Percentiles rank a stretch among this genome's conserved stretches.
Evolutionary conservation across 1,284 basidiomycete species (phyloP).

Genomic region (Thecaphora thlaspeos): DNA sequence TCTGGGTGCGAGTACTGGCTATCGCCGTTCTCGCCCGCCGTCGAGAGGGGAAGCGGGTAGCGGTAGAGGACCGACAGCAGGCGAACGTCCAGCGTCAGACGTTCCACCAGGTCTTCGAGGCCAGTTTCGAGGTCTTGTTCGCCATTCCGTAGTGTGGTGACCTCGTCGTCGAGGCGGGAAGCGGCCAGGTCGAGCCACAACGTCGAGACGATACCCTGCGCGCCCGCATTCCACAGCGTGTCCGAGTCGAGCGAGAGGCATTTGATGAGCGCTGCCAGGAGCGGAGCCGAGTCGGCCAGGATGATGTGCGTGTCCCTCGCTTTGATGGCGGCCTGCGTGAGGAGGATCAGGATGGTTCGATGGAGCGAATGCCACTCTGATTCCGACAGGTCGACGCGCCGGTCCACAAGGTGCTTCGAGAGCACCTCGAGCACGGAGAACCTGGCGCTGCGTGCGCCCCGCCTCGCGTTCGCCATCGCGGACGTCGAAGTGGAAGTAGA

Average conservation of each 20-base stretch:
- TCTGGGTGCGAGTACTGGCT: too few species aligned
- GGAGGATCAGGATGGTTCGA: slow-evolving; percentile 19
- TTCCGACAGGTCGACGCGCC: slow-evolving; percentile 32
- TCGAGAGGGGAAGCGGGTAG: slow-evolving; percentile 18
- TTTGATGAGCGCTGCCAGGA: slow-evolving; percentile 39
- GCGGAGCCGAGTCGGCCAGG: slow-evolving; percentile 36
- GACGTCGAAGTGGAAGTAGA: not conserved
- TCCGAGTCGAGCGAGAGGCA: slow-evolving; percentile 40
- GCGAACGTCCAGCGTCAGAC: slow-evolving; percentile 36
- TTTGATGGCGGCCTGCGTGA: slow-evolving; percentile 28
- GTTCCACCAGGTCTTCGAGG: slow-evolving; percentile 20
- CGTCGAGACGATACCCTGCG: not conserved
- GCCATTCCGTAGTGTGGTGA: not conserved
- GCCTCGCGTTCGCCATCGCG: slow-evolving; percentile 1
- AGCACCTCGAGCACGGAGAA: slow-evolving; percentile 43
- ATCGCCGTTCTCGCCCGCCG: not conserved
- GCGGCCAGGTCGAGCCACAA: too few species aligned
- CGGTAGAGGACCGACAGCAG: slow-evolving; percentile 45
- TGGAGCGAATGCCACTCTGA: slow-evolving; percentile 28
- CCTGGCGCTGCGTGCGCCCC: not conserved
- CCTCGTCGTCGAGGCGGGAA: not conserved
- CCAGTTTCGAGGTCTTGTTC: not conserved
- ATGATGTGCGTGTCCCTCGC: slow-evolving; percentile 30
- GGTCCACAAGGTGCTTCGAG: slow-evolving; percentile 43
- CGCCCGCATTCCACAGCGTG: slow-evolving; percentile 26